Evolutionary conservation across 805 yeast species (phyloP).

Genomic region (Wilhelminamyces savonicus): DNA sequence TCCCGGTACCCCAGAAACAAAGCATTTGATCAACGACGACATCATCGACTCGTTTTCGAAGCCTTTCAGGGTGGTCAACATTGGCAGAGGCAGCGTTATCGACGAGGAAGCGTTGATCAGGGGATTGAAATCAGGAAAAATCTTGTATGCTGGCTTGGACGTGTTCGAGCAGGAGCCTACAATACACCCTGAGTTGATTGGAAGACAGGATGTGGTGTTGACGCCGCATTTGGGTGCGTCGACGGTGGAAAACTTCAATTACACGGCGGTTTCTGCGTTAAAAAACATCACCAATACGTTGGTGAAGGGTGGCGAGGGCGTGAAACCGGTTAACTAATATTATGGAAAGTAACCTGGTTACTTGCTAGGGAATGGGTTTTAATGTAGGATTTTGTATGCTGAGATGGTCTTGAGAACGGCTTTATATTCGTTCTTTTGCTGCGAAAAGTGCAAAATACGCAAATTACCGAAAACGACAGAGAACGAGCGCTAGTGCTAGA

Average conservation of each 20-base stretch:
- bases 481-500: too few species aligned
- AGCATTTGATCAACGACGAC: conserved; percentile 44
- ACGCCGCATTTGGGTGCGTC: conserved; percentile 69
- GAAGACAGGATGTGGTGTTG: conserved; percentile 56
- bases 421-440: too few species aligned
- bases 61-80: conserved; percentile 61
- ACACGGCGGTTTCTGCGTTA: conserved; percentile 48
- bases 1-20: conserved; percentile 58
- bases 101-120: conserved; percentile 60
- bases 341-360: too few species aligned
- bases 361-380: too few species aligned
- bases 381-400: too few species aligned
- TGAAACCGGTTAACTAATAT: conserved; percentile 23
- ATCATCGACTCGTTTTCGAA: conserved; percentile 42
- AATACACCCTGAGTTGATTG: conserved; percentile 42
- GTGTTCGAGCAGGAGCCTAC: conserved; percentile 63
- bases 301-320: conserved; percentile 32
- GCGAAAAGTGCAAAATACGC: too few species aligned
- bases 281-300: conserved; percentile 46
- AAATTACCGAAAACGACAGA: too few species aligned
- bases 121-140: conserved; percentile 54
- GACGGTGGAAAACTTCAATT: conserved; percentile 48
- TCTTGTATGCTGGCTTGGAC: conserved; percentile 65
- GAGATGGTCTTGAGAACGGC: too few species aligned
- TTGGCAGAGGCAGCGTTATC: conserved; percentile 69